Percentiles rank a stretch among this genome's conserved stretches.
phyloP scores from a whole-genome alignment of 768 basidiomycete genomes.

The Tephrocybe sp. region DNA sequence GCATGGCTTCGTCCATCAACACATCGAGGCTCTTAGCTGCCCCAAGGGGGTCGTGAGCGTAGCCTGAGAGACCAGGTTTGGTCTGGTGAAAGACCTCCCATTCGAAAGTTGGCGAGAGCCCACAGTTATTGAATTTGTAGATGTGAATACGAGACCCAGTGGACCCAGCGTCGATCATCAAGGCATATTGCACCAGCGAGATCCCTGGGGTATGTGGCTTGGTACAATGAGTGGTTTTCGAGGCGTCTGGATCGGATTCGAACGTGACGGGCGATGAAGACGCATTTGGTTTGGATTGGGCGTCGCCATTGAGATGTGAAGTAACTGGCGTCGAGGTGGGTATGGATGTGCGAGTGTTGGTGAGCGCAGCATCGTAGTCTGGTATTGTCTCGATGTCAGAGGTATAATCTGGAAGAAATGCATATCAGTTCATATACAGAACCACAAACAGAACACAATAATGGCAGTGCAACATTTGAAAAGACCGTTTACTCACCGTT shows the following conservation, averaged over 20 bases:
- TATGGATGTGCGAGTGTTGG: not conserved
- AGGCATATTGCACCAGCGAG: slow-evolving; percentile 83
- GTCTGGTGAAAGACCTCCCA: slow-evolving; percentile 90
- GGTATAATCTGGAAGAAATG: not conserved
- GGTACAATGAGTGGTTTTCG: slow-evolving; percentile 72
- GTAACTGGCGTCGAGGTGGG: not conserved
- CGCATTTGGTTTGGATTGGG: not conserved
- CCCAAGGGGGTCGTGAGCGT: slow-evolving; percentile 51
- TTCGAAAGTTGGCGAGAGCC: slow-evolving; percentile 73
- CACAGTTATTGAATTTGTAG: slow-evolving; percentile 97
- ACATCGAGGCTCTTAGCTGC: slow-evolving; percentile 81
- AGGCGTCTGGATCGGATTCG: slow-evolving; percentile 73
- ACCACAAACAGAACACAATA: too few relatives aligned
- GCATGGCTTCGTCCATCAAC: slow-evolving; percentile 77
- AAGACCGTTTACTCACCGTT: not conserved
- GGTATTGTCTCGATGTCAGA: not conserved
- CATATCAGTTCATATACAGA: too few relatives aligned
- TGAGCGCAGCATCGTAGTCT: not conserved
- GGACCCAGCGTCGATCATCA: slow-evolving; percentile 98
- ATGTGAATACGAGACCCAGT: slow-evolving; percentile 97
- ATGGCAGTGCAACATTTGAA: too few relatives aligned
- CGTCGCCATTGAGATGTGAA: slow-evolving; percentile 1
- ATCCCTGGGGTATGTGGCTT: slow-evolving; percentile 45
- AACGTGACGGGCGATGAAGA: slow-evolving; percentile 40
- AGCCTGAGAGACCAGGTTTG: slow-evolving; percentile 77